Base-by-base conservation (phyloP, 1,139 yeast species). In the Spathaspora sp. region DNA sequence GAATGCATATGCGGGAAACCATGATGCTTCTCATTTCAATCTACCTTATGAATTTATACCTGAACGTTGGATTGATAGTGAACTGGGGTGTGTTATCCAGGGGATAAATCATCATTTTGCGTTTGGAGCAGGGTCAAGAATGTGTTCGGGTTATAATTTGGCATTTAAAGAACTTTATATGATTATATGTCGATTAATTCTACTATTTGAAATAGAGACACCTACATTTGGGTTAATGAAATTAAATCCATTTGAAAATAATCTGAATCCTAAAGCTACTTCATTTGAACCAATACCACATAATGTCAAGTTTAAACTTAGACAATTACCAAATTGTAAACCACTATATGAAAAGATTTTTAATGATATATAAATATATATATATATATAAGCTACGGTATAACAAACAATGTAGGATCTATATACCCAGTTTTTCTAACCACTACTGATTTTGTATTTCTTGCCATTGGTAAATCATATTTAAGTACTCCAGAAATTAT, bases 401-500 rank as follows among this genome's bases (percentile, higher is more conserved):
- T 10, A 25, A 38, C 39, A 38, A 46, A 50, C 27, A 52, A 36
- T 1, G 62, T 64, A 6, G 91, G 89, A 61, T 85, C 84, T 38
- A 86, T 74, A 47, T 72, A 68, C 27, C 80, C 76, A 16, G 82
- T 72, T 56, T 81, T 82, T 49, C 84, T 82, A 17, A 87, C 83
- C 4, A 84, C 81, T 6, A 84, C 78, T 0, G 87, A 77, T 56
- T 80, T 77, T 39, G 71, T 70, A 15, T 73, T 73, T 44, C 72
- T 72, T 41, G 81, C 75, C 54, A 91, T 73, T 1, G 95, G 93
- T 43, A 91, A 70, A 46, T 78, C 80, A 64, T 93, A 91, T 61
- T 81, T 82, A 63, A 91, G 74, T 17, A 84, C 83, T 0, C 99
- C 99, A 41, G 96, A 74, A 2, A 91, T 74, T 24, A 90, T 86